These are phyloP conservation scores for Fagus crenata DNA, from an alignment of 306 rosid genomes.

Conservation along the genomic window DNA sequence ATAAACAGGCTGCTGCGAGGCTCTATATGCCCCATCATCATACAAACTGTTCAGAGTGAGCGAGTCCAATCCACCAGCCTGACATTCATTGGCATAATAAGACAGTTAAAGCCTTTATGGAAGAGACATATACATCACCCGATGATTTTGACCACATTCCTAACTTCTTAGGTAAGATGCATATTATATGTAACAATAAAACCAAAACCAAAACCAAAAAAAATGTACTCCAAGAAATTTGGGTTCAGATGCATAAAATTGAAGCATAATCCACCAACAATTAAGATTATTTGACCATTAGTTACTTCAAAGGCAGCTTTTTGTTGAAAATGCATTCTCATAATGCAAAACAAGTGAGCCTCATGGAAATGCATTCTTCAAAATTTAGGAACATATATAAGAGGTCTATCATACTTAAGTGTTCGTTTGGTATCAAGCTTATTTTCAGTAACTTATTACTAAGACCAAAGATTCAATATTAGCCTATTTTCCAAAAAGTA, in stretches of 20 bases:
- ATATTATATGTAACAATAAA: background rate
- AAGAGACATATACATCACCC: background rate
- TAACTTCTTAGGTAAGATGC: background rate
- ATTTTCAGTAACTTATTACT: background rate
- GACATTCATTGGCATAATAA: slow-evolving; percentile 26
- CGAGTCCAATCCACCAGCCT: slow-evolving; percentile 98
- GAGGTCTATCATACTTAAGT: background rate
- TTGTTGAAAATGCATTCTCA: slow-evolving; percentile 3
- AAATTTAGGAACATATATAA: background rate
- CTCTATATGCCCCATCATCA: slow-evolving; percentile 84
- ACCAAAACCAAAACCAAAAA: background rate
- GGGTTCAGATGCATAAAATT: slow-evolving; percentile 1
- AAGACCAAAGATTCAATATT: too few species aligned
- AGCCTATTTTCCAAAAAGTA: too few species aligned
- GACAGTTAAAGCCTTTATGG: slow-evolving; percentile 17
- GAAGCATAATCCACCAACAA: background rate
- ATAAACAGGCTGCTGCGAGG: slow-evolving; percentile 82
- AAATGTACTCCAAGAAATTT: background rate
- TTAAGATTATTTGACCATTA: too few species aligned
- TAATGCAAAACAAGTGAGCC: background rate
- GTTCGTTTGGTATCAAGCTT: background rate
- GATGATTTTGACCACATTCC: background rate
- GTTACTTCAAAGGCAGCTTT: background rate
- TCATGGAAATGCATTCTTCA: background rate
- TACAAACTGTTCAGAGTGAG: slow-evolving; percentile 86